Evolutionary conservation across 495 filamentous ascomycete species (phyloP).

Genomic region (Darksidea phi): DNA sequence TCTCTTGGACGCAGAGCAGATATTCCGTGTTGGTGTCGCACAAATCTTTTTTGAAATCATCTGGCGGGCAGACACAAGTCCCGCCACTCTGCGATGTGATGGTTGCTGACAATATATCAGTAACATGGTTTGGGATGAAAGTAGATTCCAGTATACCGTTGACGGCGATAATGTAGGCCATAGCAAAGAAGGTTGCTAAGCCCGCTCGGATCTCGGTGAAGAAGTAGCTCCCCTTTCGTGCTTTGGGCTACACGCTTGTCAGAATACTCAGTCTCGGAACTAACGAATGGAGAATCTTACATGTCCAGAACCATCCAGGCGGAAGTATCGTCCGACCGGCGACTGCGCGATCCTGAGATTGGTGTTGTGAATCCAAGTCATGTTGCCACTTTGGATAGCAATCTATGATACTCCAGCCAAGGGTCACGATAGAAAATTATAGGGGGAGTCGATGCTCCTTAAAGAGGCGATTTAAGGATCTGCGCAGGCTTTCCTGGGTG

Average conservation of each 20-base stretch:
- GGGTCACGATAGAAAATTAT: too few relatives aligned
- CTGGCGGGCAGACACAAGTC: conserved; percentile 67
- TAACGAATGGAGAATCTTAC: conserved; percentile 47
- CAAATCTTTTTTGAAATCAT: conserved; percentile 45
- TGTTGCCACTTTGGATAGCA: conserved; percentile 18
- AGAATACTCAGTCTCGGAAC: not conserved
- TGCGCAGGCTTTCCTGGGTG: not conserved
- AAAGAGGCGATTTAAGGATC: not conserved
- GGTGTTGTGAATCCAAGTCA: conserved; percentile 52
- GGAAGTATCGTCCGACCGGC: conserved; percentile 69
- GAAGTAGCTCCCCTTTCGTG: conserved; percentile 73
- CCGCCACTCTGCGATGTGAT: conserved; percentile 67
- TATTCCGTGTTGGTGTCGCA: conserved; percentile 61
- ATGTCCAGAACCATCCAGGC: conserved; percentile 71
- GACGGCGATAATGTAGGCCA: conserved; percentile 76
- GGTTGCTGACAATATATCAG: conserved; percentile 27
- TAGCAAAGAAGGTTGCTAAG: conserved; percentile 80
- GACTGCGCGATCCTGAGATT: conserved; percentile 58
- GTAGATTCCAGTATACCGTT: conserved; percentile 47
- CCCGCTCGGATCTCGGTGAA: conserved; percentile 77
- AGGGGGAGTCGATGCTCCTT: not conserved
- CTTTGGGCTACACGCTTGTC: conserved; percentile 48
- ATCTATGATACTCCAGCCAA: not conserved
- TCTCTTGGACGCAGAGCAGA: conserved; percentile 59
- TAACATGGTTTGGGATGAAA: not conserved